Percentiles rank a stretch among this genome's conserved stretches.
Conservation (phyloP, 345 rosid species). For the Heritiera fomes region DNA sequence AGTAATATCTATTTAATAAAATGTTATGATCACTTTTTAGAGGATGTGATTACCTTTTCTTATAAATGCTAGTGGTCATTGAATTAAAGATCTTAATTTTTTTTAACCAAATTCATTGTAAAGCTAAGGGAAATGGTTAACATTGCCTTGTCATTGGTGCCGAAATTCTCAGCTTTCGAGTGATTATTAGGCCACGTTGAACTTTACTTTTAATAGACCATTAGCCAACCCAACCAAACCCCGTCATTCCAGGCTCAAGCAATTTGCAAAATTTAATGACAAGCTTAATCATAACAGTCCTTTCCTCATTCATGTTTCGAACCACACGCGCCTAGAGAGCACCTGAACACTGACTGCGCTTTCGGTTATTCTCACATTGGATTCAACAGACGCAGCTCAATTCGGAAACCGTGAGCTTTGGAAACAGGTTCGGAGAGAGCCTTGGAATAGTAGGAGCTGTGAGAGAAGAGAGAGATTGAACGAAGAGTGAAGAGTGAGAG, state of each 20-base stretch:
- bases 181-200: background rate
- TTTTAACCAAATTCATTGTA: background rate
- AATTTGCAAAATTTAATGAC: background rate
- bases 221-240: too few relatives aligned
- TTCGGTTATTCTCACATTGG: too few relatives aligned
- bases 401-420: slow-evolving; percentile 20
- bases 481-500: slow-evolving; percentile 34
- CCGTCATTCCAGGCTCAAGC: too few relatives aligned
- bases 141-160: background rate
- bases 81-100: background rate
- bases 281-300: slow-evolving; percentile 6
- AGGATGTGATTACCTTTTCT: background rate
- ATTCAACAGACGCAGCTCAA: background rate
- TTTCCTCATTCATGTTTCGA: background rate
- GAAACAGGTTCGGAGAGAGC: slow-evolving; percentile 34
- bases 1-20: background rate
- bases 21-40: background rate
- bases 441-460: slow-evolving; percentile 11
- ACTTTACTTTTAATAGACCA: background rate
- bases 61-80: background rate
- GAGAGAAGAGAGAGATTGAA: slow-evolving; percentile 15
- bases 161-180: background rate
- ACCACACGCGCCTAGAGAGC: slow-evolving; percentile 8
- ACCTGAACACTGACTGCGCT: background rate
- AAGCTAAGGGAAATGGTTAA: background rate